phyloP scores from a whole-genome alignment of 2,329 filamentous ascomycete species.

The Phialophora macrospora region DNA sequence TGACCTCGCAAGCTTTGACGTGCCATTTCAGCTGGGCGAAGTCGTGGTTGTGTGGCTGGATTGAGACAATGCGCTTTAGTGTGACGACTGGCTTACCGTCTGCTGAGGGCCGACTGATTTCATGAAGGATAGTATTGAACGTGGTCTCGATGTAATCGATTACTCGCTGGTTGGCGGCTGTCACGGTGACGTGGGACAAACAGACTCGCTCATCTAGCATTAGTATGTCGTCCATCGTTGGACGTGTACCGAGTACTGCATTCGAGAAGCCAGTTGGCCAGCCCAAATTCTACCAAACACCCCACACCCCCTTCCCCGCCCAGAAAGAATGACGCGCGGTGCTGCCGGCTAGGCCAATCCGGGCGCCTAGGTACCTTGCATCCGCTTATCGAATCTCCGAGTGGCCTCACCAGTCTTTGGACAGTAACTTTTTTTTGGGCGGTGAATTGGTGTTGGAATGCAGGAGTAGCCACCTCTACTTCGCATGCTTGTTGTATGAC shows the following conservation, averaged over 20 bases:
- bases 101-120: conserved; percentile 25
- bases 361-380: conserved; percentile 11
- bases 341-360: not conserved
- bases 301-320: conserved; percentile 3
- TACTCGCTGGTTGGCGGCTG: conserved; percentile 28
- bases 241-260: not conserved
- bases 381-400: conserved; percentile 24
- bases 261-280: not conserved
- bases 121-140: conserved; percentile 33
- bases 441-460: not conserved
- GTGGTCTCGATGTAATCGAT: conserved; percentile 34
- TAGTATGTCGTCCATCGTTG: not conserved
- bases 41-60: conserved; percentile 41
- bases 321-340: conserved; percentile 3
- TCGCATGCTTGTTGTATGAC: not conserved
- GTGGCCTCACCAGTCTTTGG: conserved; percentile 24
- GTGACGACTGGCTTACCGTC: conserved; percentile 41
- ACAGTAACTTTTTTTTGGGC: conserved; percentile 9
- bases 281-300: not conserved
- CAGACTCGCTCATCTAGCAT: not conserved
- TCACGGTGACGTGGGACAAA: not conserved
- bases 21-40: conserved; percentile 40
- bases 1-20: conserved; percentile 36
- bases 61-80: conserved; percentile 38
- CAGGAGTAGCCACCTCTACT: not conserved